Percentiles rank a stretch among this genome's conserved stretches.
Conservation (phyloP, 2,329 filamentous ascomycete species). For the Byssochlamys sp. region DNA sequence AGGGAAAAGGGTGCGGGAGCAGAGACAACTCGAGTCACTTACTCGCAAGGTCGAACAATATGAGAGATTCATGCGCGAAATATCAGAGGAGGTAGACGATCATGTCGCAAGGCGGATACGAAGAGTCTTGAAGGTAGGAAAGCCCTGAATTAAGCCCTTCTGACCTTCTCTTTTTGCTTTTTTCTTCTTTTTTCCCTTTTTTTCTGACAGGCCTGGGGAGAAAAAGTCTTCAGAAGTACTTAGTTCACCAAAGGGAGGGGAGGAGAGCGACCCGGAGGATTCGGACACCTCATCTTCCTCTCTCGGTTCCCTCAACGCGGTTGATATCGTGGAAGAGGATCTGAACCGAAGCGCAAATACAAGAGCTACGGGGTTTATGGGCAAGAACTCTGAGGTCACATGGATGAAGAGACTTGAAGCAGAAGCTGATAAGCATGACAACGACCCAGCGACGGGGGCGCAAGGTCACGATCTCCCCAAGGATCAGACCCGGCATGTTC, state of each 20-base stretch:
- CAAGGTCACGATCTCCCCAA: no score
- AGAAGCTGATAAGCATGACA: slow-evolving; percentile 6
- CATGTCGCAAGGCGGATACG: background rate
- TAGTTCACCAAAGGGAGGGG: background rate
- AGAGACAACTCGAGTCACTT: background rate
- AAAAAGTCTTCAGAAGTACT: background rate
- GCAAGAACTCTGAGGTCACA: slow-evolving; percentile 24
- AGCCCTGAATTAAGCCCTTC: background rate
- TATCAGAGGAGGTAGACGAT: background rate
- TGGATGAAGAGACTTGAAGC: slow-evolving; percentile 22
- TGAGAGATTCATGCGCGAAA: background rate
- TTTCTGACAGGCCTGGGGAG: background rate
- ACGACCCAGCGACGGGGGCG: no score
- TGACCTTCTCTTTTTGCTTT: background rate
- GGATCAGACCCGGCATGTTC: no score
- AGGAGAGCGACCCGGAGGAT: background rate
- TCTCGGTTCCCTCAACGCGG: background rate
- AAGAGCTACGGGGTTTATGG: slow-evolving; percentile 19
- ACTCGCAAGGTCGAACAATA: background rate
- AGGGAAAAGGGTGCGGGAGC: background rate
- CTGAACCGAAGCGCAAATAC: slow-evolving; percentile 5
- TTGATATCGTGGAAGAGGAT: background rate
- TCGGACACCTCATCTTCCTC: background rate
- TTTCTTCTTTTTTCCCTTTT: no score
- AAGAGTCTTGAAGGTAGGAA: background rate